phyloP scores from a whole-genome alignment of 192 early-diverging fungal genomes.

The Chytriomyces sp. region DNA sequence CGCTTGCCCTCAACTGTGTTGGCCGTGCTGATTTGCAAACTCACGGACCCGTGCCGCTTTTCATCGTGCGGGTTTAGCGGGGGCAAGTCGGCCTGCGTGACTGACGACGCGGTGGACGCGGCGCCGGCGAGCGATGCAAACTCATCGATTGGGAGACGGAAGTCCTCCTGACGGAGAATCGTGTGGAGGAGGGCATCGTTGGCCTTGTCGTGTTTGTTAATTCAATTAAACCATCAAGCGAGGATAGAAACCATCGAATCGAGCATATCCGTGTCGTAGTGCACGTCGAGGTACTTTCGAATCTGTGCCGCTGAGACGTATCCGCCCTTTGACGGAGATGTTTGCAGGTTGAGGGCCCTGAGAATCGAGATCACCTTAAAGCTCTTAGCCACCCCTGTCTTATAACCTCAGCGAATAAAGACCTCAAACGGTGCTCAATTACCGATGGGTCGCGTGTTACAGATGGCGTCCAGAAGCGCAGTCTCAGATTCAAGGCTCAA shows the following conservation, averaged over 20 bases:
- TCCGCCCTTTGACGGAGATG: background rate
- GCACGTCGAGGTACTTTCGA: background rate
- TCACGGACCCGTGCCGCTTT: too few species aligned
- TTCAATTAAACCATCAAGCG: background rate
- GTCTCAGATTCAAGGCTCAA: constrained; percentile 7
- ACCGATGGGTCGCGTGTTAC: constrained; percentile 18
- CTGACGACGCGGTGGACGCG: background rate
- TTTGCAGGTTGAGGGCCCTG: background rate
- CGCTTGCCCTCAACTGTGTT: background rate
- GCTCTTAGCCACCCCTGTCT: background rate
- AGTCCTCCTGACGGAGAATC: background rate
- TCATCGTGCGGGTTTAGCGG: too few species aligned
- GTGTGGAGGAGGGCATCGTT: background rate
- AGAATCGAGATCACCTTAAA: background rate
- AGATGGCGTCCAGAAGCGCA: constrained; percentile 10
- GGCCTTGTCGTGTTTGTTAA: background rate
- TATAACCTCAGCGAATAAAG: background rate
- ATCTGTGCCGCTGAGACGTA: background rate
- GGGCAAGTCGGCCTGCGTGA: background rate
- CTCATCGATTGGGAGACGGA: background rate
- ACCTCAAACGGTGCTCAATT: too few species aligned
- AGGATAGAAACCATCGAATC: background rate
- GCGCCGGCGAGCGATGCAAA: background rate
- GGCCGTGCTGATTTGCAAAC: background rate
- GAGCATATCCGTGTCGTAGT: background rate